These are phyloP conservation scores for Buddleja alternifolia DNA, from an alignment of 257 asterid species.

Conservation along the genomic window DNA sequence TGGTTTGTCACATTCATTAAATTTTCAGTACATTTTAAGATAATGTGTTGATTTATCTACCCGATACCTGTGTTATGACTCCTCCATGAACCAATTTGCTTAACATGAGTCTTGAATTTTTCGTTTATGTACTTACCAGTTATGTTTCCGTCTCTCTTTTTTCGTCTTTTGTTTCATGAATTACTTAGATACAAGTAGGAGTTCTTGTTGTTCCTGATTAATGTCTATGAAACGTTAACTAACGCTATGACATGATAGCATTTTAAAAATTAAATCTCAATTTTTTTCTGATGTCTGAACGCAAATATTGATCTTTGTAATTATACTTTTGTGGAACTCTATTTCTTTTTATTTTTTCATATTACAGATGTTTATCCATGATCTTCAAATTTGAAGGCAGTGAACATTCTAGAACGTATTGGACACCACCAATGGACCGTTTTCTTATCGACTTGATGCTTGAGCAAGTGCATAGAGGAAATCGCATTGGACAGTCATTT, in stretches of 20 bases:
- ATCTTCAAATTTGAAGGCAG: slow-evolving; percentile 34
- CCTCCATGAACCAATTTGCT: too few relatives aligned
- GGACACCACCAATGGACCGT: slow-evolving; percentile 54
- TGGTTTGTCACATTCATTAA: background rate
- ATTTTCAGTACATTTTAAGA: background rate
- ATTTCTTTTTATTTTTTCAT: background rate
- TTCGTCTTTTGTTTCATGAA: background rate
- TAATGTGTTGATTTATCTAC: background rate
- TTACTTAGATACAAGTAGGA: background rate
- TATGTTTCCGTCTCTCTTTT: background rate
- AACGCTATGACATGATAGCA: background rate
- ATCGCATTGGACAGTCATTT: slow-evolving; percentile 42
- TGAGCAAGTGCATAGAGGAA: slow-evolving; percentile 45
- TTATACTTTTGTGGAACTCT: background rate
- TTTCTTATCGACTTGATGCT: slow-evolving; percentile 44
- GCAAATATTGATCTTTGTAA: background rate
- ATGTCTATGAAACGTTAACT: background rate
- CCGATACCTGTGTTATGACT: too few relatives aligned
- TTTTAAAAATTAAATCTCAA: background rate
- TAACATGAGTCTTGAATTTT: background rate
- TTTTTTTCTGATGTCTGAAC: background rate
- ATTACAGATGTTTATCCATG: background rate
- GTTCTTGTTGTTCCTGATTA: background rate
- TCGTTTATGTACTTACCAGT: background rate
- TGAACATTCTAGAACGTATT: slow-evolving; percentile 45